Evolutionary conservation across 257 asterid species (phyloP), one percentile per base, ranked within the genome.

Genomic region (Ajuga chamaepitys): DNA sequence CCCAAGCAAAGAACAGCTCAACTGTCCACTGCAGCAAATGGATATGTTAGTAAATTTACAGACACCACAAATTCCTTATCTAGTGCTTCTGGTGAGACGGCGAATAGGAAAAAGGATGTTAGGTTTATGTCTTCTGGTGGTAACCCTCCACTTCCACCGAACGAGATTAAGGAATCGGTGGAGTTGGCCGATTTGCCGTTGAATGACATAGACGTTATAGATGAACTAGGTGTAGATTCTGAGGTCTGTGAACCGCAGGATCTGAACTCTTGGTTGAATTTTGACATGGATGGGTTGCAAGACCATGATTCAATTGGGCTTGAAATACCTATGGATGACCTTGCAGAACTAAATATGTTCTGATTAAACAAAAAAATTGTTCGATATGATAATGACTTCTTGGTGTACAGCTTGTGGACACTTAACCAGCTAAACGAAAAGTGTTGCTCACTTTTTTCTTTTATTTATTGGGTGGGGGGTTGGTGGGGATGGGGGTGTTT

Each of bases 311-410:
- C 80, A 17, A 71, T 75, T 66, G 97, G 97, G 44, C 96, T 90
- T 26, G 85, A 78, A 56, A 84, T 88, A 71, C 97, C 97, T n/a
- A 87, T 86, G 96, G 97, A 90, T 58, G 96, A 90, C 82, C 85
- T 90, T 32, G 72, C 95, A 1, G 90, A 83, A 58, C 70, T 89
- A 58, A 76, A 83, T 77, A 85, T 87, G 89, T 87, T 87, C 69
- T 87, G 78, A 83, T 64, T 5, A 30, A n/a, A n/a, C n/a, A n/a
- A n/a, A n/a, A n/a, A n/a, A n/a, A n/a, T n/a, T n/a, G n/a, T n/a
- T n/a, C 4, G 37, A 30, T 30, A 12, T 81, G 68, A 79, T 58
- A 4, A 25, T 30, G 38, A 52, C 67, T 30, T 58, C 71, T 51
- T 35, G 54, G 59, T 85, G 89, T 83, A 85, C 86, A 81, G 85